phyloP scores from a whole-genome alignment of 129 eudicot species.

The Smallanthus sonchifolius region DNA sequence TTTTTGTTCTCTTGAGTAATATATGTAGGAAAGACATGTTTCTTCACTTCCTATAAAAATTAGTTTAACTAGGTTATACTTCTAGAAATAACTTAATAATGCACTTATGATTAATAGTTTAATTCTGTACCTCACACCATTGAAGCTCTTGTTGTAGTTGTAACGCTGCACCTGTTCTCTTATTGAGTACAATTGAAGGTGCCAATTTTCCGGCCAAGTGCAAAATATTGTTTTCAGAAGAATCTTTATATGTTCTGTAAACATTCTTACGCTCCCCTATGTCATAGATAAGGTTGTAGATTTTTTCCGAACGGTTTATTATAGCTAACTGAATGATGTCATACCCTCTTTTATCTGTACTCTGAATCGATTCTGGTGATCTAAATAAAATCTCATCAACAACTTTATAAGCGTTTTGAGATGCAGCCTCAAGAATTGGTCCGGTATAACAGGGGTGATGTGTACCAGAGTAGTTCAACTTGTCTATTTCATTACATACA shows the following conservation, averaged over 20 bases:
- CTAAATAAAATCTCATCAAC: constrained; percentile 1
- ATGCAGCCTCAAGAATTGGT: too few relatives aligned
- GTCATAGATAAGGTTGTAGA: constrained; percentile 18
- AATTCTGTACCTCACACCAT: constrained; percentile 24
- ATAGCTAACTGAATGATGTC: constrained; percentile 21
- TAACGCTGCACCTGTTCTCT: constrained; percentile 19
- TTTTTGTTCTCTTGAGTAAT: constrained; percentile 11
- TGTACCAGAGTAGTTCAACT: too few relatives aligned
- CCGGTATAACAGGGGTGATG: too few relatives aligned
- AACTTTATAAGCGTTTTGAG: constrained; percentile 13
- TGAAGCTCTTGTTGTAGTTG: constrained; percentile 31
- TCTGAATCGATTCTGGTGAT: neutral
- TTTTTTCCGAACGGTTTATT: constrained; percentile 8
- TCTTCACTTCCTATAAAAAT: constrained; percentile 17
- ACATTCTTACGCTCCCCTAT: constrained; percentile 5
- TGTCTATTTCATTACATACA: too few relatives aligned
- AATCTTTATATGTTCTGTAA: constrained; percentile 1
- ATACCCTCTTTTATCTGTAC: neutral
- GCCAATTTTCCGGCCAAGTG: constrained; percentile 26
- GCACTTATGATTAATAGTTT: neutral
- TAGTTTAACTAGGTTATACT: neutral
- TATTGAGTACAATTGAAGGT: constrained; percentile 1
- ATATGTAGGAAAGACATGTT: constrained; percentile 4
- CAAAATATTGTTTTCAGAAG: constrained; percentile 18
- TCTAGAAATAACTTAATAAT: neutral